phyloP scores from a whole-genome alignment of 805 yeast species.

The Metschnikowia sp. region DNA sequence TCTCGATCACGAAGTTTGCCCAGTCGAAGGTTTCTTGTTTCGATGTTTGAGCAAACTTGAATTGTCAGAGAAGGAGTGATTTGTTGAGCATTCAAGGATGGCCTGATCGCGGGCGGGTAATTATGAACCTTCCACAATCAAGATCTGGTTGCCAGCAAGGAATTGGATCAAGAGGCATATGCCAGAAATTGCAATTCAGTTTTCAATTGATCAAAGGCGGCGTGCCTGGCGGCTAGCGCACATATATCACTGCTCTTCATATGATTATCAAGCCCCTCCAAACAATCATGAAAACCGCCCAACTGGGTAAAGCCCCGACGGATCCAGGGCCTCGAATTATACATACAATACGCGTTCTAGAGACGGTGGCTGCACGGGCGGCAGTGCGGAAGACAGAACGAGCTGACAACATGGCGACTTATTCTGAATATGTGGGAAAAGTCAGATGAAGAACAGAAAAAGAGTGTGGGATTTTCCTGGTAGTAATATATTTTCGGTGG shows the following conservation, averaged over 20 bases:
- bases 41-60: too few relatives aligned
- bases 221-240: neutral
- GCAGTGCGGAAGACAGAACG: slow-evolving; percentile 85
- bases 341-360: slow-evolving; percentile 31
- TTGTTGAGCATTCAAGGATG: too few relatives aligned
- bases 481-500: slow-evolving; percentile 18
- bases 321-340: neutral
- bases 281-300: neutral
- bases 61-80: too few relatives aligned
- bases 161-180: too few relatives aligned
- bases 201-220: neutral
- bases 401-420: slow-evolving; percentile 67
- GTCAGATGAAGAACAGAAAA: slow-evolving; percentile 18
- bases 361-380: slow-evolving; percentile 60
- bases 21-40: too few relatives aligned
- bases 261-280: too few relatives aligned
- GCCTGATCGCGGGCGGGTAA: too few relatives aligned
- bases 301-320: too few relatives aligned
- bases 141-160: too few relatives aligned
- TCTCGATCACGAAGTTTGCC: too few relatives aligned
- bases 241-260: neutral
- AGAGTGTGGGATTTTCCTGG: slow-evolving; percentile 12
- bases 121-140: too few relatives aligned
- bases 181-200: too few relatives aligned
- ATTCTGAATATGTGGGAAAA: slow-evolving; percentile 12